phyloP scores from a whole-genome alignment of 1,139 yeast genomes.

The Candida tetrigidarum region DNA sequence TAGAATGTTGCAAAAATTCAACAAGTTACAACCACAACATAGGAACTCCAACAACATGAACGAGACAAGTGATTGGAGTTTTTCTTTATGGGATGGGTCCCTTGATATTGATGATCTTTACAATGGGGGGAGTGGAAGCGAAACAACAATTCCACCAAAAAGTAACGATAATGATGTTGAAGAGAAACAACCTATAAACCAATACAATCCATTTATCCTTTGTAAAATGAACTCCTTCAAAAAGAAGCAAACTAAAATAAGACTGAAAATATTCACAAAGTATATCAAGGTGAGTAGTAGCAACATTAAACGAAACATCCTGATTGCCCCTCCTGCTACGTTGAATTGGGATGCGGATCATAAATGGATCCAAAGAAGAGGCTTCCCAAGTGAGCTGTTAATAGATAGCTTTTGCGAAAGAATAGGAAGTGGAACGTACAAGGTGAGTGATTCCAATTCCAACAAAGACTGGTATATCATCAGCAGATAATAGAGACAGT shows the following conservation, averaged over 20 bases:
- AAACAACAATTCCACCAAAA: background rate
- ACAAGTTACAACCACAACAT: background rate
- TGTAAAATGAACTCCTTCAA: constrained; percentile 17
- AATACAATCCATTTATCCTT: constrained; percentile 17
- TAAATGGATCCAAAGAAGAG: constrained; percentile 15
- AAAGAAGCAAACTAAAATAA: constrained; percentile 9
- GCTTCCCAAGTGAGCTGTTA: constrained; percentile 13
- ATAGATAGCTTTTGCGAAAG: constrained; percentile 2
- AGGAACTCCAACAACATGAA: background rate
- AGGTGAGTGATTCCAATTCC: background rate
- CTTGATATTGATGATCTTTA: constrained; percentile 6
- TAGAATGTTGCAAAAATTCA: background rate
- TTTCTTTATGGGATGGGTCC: constrained; percentile 15
- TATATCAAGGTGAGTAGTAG: background rate
- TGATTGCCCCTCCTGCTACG: background rate
- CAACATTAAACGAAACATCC: background rate
- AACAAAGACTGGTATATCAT: constrained; percentile 6
- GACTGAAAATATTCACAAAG: constrained; percentile 10
- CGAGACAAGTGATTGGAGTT: constrained; percentile 16
- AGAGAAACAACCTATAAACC: constrained; percentile 5
- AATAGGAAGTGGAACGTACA: background rate
- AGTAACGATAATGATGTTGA: background rate
- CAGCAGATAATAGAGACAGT: no score
- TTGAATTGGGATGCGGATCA: constrained; percentile 12
- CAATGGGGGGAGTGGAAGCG: background rate